Conservation (phyloP, 2,329 filamentous ascomycete genomes). For the Didymella lethalis region DNA sequence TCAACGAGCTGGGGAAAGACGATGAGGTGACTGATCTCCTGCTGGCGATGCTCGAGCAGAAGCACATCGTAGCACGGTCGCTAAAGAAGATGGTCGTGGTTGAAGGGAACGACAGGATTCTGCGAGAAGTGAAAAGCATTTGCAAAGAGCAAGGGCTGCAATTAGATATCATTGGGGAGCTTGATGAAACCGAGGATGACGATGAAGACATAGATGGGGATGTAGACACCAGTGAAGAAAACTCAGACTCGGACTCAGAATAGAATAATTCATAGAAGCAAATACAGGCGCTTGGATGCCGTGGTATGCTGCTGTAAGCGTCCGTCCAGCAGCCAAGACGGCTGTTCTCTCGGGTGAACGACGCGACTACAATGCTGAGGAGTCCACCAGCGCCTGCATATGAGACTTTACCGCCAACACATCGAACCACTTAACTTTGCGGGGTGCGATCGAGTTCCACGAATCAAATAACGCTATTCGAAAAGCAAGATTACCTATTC, state of each 20-base stretch:
- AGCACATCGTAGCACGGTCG: slow-evolving; percentile 35
- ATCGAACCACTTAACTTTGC: not conserved
- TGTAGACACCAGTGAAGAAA: not conserved
- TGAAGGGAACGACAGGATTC: slow-evolving; percentile 36
- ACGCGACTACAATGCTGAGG: not conserved
- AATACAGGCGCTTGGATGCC: not conserved
- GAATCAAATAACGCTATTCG: not conserved
- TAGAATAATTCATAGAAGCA: not conserved
- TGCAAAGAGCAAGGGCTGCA: slow-evolving; percentile 33
- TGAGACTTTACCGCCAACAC: not conserved
- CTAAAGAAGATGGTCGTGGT: slow-evolving; percentile 39
- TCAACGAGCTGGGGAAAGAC: slow-evolving; percentile 45
- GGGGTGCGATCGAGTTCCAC: slow-evolving; percentile 7
- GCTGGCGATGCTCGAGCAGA: slow-evolving; percentile 38
- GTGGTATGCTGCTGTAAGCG: not conserved
- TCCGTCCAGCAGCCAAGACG: not conserved
- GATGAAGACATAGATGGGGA: slow-evolving; percentile 3
- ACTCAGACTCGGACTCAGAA: slow-evolving; percentile 6
- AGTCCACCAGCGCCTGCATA: not conserved
- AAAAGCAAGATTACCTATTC: not conserved
- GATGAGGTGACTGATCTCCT: slow-evolving; percentile 41
- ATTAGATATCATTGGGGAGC: slow-evolving; percentile 60
- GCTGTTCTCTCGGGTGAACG: not conserved
- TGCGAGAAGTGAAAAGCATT: slow-evolving; percentile 34
- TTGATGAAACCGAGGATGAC: slow-evolving; percentile 19